Base-by-base conservation (phyloP, 2,329 filamentous ascomycete species). In the Botrytis deweyae region DNA sequence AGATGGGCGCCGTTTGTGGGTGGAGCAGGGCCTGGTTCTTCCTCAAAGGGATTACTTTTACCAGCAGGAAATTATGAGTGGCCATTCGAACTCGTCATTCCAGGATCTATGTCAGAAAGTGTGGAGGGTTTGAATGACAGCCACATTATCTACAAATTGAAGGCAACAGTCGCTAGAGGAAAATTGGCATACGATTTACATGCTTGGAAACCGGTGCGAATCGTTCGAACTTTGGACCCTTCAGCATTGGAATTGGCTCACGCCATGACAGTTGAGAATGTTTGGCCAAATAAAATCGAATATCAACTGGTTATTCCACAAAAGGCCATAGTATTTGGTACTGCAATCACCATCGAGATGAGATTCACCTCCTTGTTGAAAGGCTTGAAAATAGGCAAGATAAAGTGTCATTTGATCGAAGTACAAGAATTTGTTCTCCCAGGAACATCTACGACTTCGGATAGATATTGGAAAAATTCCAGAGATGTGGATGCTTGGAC, bases 221-320 rank as follows among this genome's bases (percentile, higher is more conserved):
- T 95, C 73, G 92, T 95, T 74, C 89, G 93, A 73, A 95, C 93
- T 0, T 84, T 95, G 65, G 92, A 93, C 75, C 88, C 92, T 18
- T 91, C 90, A 69, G 92, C 92, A 18, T 86, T 95, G 74, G 93
- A 95, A 81, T 88, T 95, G 76, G 87, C 92, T 55, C 92, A 98
- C 82, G 92, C 94, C 66, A 96, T 98, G 93, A 93, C 93, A 76
- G 95, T 98, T 76, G 95, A 98, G 83, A 98, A 98, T 80, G 92
- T 97, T 76, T 99, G 96, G 96, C 93, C 94, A 9, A 96, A 97
- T 85, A 99, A 99, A 86, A 89, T 98, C 78, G 93, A 97, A 82
- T 99, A 99, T 84, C 95, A 94, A 44, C 94, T 99, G 76, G 90
- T 93, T 74, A 93, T 97, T 18, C 95, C 96, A 0, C 95, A 94